Evolutionary conservation across 2,329 filamentous ascomycete genomes (phyloP), one percentile per base, ranked within the genome.

Genomic region (Pleoardoris graminearum): DNA sequence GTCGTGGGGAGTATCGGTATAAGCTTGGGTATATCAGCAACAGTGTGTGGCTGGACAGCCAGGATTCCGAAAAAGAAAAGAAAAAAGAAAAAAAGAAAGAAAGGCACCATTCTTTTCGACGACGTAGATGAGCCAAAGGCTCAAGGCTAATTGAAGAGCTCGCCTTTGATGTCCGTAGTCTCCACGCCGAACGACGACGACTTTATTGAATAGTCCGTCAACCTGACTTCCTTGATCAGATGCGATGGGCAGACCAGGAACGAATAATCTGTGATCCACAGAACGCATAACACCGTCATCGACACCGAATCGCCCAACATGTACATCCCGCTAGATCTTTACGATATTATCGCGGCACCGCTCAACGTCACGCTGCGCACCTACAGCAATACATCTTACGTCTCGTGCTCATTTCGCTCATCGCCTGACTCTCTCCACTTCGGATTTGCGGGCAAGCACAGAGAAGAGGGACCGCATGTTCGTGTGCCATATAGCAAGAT

Each of bases 281-380:
- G 48, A 5, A 54, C 21, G 4, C 27, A 54, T 2, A 38, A 36
- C 14, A 36, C 43, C 7, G 35, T 38, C 17, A 30, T 60, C 37
- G 59, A 62, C 37, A 54, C 54, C 3, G 59, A 51, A 7, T 49
- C 51, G 21, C 59, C 57, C 4, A 58, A 60, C 30, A 58, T 62
- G 53, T 62, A 62, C 33, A 36, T 62, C 3, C 59, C 57, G 3
- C 49, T 50, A 8, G 7, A 30, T 10, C 35, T 62, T 1, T 60
- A 58, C 42, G 32, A 50, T 8, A 32, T 43, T 11, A 50, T 58
- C 16, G 47, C 53, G 16, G 38, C 52, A 5, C 49, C 37, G 1
- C 35, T 62, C 7, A 48, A 55, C 29, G 48, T 51, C 3, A 54
- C 51, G 1, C 27, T 51, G 23, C 41, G 44, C 17, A 45, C 50